Evolutionary conservation across 2,329 filamentous ascomycete species (phyloP), one percentile per base, ranked within the genome.

Genomic region (Hypoxylon sp.): DNA sequence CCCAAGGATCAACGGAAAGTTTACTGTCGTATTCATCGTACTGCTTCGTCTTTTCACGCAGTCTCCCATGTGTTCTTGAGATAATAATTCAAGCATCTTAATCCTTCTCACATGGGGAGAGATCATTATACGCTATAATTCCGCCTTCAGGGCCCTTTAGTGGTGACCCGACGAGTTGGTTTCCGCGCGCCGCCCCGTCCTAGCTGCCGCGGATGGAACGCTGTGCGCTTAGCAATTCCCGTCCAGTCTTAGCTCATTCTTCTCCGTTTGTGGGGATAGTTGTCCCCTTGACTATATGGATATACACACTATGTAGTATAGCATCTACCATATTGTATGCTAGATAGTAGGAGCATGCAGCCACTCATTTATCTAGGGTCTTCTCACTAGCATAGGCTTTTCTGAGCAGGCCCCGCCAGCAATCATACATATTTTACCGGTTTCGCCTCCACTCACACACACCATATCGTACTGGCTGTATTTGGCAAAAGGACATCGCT

Each of bases 151-250:
- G 53, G 53, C 23, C 38, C 25, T 23, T 14, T 43, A 38, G 45
- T 52, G 60, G 50, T 43, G 72, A 72, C 69, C 73, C 73, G 70
- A 66, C 52, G 55, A 70, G 59, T 62, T 70, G 73, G 72, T 71
- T 72, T 71, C 72, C 70, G 71, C 73, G 69, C 67, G 73, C 73
- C 73, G 73, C 74, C 72, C 73, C 69, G 69, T 66, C 51, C 67
- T 68, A 65, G 64, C 66, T 72, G 72, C 73, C 67, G 58, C 69
- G 46, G 62, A 72, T 72, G 63, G 60, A 60, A 72, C 67, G 60
- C 68, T 72, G 59, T 65, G 63, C 72, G 73, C 71, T 73, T 73
- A 73, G 69, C 55, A 68, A 71, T 73, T 60, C 72, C 73, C 50
- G 60, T 75, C 72, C 68, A 14, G 71, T 70, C 60, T 57, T 74